A percentile compares a stretch with the other conserved stretches of the same genome.
phyloP scores from a whole-genome alignment of 129 eudicot species.

The Tagetes erecta region DNA sequence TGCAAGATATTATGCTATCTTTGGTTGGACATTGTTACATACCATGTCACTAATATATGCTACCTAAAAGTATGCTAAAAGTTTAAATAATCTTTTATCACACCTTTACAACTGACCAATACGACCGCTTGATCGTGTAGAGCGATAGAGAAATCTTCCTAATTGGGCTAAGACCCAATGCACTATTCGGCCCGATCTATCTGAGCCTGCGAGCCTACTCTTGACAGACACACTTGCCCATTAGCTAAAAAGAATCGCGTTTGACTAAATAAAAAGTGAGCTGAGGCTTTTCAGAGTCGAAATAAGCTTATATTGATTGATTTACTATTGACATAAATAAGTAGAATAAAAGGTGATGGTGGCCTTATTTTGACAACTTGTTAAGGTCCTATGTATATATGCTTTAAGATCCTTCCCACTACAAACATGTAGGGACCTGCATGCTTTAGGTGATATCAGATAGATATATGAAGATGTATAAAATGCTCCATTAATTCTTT shows the following conservation, averaged over 20 bases:
- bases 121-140: too few species aligned
- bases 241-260: conserved; percentile 15
- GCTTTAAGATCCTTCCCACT: conserved; percentile 48
- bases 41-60: conserved; percentile 16
- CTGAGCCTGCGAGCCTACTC: too few species aligned
- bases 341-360: conserved; percentile 24
- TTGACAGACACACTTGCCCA: too few species aligned
- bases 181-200: too few species aligned
- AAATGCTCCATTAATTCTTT: conserved; percentile 13
- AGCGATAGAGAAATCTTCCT: too few species aligned
- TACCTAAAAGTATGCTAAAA: background rate
- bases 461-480: conserved; percentile 45
- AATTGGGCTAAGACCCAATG: too few species aligned
- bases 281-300: conserved; percentile 19
- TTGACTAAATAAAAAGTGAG: conserved; percentile 36
- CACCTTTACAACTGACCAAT: too few species aligned
- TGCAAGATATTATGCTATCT: conserved; percentile 43
- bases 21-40: conserved; percentile 35
- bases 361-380: conserved; percentile 45
- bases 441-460: conserved; percentile 37
- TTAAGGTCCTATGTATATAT: conserved; percentile 12
- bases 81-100: background rate
- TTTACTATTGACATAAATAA: conserved; percentile 24
- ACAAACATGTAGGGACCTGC: conserved; percentile 36
- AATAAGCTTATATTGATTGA: conserved; percentile 12